Evolutionary conservation across 2,329 filamentous ascomycete genomes (phyloP).

Genomic region (Colletotrichum magnum): DNA sequence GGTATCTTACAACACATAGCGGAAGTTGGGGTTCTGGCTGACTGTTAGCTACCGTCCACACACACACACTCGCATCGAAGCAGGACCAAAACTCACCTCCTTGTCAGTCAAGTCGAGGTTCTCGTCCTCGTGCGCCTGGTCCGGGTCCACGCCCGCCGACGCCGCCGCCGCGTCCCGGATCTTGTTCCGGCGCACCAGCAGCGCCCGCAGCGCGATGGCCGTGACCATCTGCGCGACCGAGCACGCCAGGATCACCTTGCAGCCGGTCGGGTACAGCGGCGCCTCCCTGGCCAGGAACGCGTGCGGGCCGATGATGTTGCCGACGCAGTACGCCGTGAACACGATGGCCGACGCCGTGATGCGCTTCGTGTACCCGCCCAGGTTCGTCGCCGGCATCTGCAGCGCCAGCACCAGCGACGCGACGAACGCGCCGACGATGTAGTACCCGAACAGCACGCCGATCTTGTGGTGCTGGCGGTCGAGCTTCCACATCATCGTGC

Average conservation of each 20-base stretch:
- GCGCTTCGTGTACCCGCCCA: slow-evolving; percentile 64
- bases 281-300: slow-evolving; percentile 61
- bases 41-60: background rate
- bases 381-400: slow-evolving; percentile 64
- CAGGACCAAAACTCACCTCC: slow-evolving; percentile 46
- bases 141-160: slow-evolving; percentile 17
- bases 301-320: slow-evolving; percentile 63
- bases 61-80: background rate
- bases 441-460: slow-evolving; percentile 66
- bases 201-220: slow-evolving; percentile 50
- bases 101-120: slow-evolving; percentile 56
- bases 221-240: slow-evolving; percentile 57
- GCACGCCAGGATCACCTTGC: slow-evolving; percentile 64
- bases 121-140: slow-evolving; percentile 45
- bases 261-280: slow-evolving; percentile 65
- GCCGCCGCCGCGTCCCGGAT: slow-evolving; percentile 51
- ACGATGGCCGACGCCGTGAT: slow-evolving; percentile 61
- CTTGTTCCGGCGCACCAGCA: slow-evolving; percentile 56
- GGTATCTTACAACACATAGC: slow-evolving; percentile 45
- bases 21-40: slow-evolving; percentile 47
- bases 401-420: slow-evolving; percentile 66
- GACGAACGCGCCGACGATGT: slow-evolving; percentile 64
- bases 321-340: slow-evolving; percentile 60
- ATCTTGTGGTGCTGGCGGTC: slow-evolving; percentile 54
- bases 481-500: slow-evolving; percentile 65